phyloP scores from a whole-genome alignment of 306 rosid genomes.

The Fragaria iinumae region DNA sequence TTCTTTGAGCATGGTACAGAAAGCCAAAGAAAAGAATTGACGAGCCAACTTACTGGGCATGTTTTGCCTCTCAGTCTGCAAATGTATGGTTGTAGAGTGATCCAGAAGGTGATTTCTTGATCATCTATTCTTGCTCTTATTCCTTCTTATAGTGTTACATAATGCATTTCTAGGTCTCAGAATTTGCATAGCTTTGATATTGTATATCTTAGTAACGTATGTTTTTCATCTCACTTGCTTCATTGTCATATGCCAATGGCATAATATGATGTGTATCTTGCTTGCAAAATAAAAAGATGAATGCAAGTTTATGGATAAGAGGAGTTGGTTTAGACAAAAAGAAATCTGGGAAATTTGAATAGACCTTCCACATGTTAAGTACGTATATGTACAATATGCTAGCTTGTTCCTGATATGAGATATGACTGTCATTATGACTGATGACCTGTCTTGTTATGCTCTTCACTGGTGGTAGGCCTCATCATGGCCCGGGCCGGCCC shows the following conservation, averaged over 20 bases:
- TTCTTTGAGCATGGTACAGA: conserved; percentile 93
- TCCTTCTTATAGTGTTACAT: background rate
- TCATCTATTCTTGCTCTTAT: conserved; percentile 17
- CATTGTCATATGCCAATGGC: background rate
- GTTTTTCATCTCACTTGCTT: conserved; percentile 3
- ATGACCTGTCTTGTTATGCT: background rate
- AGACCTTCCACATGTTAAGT: background rate
- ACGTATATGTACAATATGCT: background rate
- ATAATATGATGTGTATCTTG: background rate
- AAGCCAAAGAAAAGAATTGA: conserved; percentile 79
- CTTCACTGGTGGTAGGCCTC: background rate
- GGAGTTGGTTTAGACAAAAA: background rate
- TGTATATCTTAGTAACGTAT: background rate
- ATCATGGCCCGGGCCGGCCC: no score
- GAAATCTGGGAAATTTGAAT: background rate
- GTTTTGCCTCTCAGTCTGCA: conserved; percentile 95
- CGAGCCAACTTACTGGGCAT: conserved; percentile 73
- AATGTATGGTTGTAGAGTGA: conserved; percentile 99
- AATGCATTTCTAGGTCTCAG: conserved; percentile 13
- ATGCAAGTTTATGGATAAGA: background rate
- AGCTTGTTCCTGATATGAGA: conserved; percentile 6
- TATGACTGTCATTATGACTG: background rate
- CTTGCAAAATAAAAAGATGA: background rate
- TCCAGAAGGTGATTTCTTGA: conserved; percentile 77
- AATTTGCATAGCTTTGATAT: background rate